Base-by-base conservation (phyloP, 2,329 filamentous ascomycete species). In the Amesomyces nigricolor region DNA sequence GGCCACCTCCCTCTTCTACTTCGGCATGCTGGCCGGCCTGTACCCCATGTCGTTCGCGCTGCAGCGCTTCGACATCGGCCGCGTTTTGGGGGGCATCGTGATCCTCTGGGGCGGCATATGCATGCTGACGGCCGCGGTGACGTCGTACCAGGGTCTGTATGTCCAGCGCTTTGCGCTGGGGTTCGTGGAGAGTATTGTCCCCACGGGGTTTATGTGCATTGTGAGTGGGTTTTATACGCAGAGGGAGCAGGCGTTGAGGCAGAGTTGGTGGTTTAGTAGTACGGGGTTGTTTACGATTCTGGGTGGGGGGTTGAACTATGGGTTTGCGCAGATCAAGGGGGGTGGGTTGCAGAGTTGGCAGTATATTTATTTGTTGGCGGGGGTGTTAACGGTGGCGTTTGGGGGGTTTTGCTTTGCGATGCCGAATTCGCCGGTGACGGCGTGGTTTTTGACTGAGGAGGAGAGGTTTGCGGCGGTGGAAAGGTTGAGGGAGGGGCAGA, bases 1-100 rank as follows among this genome's bases (percentile, higher is more conserved):
- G 87, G 87, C 87, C 2, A 90, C 86, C 0, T 89, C 85, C 0
- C 75, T 89, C 64, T 90, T 91, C 73, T 91, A 90, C 72, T 89
- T 91, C 62, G 87, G 87, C 38, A 88, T 88, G 85, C 76, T 91
- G 2, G 82, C 80, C 0, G 87, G 87, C 0, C 72, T 88, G 3
- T 90, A 89, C 59, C 87, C 87, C 1, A 83, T 89, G 79, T 85
- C 85, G 0, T 88, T 86, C 57, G 73, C 80, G 0, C 73, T 89
- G 1, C 87, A 91, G 68, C 79, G 81, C 17, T 87, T 89, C 72
- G 75, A 82, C 57, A 75, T 82, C 1, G 79, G 83, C n/a, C 76
- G 78, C 46, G 79, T 87, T 1, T 76, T 91, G 2, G 85, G 86
- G 11, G 73, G 65, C 11, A 72, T 85, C 2, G 83, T 88, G 2